These are phyloP conservation scores for Fusarium kyushuense DNA, from an alignment of 2,329 filamentous ascomycete species.

Conservation along the genomic window DNA sequence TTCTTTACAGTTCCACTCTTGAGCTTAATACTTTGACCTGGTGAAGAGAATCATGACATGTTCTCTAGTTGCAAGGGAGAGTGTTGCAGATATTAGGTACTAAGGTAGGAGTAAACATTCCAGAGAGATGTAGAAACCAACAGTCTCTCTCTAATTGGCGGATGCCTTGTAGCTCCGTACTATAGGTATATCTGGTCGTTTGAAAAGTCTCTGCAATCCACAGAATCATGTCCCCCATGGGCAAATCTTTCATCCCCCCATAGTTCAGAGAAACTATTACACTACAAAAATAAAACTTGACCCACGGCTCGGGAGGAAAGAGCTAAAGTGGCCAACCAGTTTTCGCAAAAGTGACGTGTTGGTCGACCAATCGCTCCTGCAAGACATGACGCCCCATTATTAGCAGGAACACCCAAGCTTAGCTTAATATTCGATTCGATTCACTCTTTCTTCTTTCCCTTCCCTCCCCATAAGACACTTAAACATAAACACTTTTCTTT, in stretches of 20 bases:
- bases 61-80: background rate
- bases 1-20: conserved; percentile 31
- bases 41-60: conserved; percentile 9
- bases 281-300: conserved; percentile 19
- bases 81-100: too few relatives aligned
- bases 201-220: conserved; percentile 10
- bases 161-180: too few relatives aligned
- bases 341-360: conserved; percentile 14
- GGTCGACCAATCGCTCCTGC: conserved; percentile 29
- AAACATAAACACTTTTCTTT: too few relatives aligned
- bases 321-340: conserved; percentile 5
- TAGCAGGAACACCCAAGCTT: conserved; percentile 8
- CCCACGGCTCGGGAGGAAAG: conserved; percentile 6
- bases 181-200: too few relatives aligned
- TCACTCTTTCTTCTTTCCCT: conserved; percentile 4
- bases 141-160: conserved; percentile 16
- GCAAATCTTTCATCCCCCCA: conserved; percentile 21
- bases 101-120: background rate
- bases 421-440: background rate
- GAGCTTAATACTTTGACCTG: conserved; percentile 28
- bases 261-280: conserved; percentile 27
- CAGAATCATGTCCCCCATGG: conserved; percentile 24
- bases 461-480: background rate
- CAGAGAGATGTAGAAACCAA: background rate
- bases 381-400: conserved; percentile 24